phyloP scores from a whole-genome alignment of 371 early-diverging fungal species.

The Apophysomyces trapeziformis region DNA sequence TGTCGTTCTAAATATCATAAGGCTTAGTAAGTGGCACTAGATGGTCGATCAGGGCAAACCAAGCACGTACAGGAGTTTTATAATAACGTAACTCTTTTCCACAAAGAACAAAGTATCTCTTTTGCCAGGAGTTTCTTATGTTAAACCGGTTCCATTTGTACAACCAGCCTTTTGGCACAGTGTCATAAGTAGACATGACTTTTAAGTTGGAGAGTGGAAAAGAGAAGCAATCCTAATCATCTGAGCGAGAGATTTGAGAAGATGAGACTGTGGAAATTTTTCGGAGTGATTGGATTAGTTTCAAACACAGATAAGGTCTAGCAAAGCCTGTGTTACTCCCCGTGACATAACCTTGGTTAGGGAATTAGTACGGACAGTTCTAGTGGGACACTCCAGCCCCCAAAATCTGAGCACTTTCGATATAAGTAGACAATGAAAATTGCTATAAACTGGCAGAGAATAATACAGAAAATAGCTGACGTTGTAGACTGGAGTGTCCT shows the following conservation, averaged over 20 bases:
- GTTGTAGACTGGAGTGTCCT: too few relatives aligned
- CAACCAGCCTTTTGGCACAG: conserved; percentile 25
- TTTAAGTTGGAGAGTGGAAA: not conserved
- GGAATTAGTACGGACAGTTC: too few relatives aligned
- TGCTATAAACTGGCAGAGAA: too few relatives aligned
- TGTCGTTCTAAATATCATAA: conserved; percentile 24
- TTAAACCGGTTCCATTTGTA: conserved; percentile 18
- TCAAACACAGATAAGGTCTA: not conserved
- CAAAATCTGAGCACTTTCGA: too few relatives aligned
- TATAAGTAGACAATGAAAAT: too few relatives aligned
- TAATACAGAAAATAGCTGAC: too few relatives aligned
- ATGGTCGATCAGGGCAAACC: not conserved
- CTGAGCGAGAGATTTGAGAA: not conserved
- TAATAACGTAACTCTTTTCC: conserved; percentile 30
- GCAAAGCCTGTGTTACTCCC: not conserved
- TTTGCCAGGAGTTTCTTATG: conserved; percentile 22
- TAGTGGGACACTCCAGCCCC: too few relatives aligned
- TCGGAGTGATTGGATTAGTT: conserved; percentile 10
- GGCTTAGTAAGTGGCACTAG: not conserved
- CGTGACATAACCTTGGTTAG: not conserved
- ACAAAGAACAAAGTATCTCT: conserved; percentile 24
- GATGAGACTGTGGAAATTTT: conserved; percentile 8
- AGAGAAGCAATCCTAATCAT: not conserved
- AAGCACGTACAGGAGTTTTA: conserved; percentile 22
- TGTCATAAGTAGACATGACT: conserved; percentile 4